Evolutionary conservation across 2,329 filamentous ascomycete species (phyloP).

Genomic region (Pseudogymnoascus sp.): DNA sequence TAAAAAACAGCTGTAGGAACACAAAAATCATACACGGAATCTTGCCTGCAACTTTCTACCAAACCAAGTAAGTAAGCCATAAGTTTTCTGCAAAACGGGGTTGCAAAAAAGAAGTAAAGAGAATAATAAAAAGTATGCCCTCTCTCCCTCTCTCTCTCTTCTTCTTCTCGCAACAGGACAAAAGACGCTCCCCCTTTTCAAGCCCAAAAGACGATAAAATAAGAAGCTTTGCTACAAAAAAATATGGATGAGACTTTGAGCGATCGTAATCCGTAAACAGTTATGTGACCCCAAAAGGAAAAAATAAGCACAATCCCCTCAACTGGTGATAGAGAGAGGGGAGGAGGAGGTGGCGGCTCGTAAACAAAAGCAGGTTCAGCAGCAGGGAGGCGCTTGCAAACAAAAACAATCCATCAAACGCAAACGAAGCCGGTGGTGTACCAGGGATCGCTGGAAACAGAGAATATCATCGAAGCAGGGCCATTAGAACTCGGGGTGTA

Average conservation of each 20-base stretch:
- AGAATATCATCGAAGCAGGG: conserved; percentile 20
- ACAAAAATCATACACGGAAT: neutral
- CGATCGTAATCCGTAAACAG: neutral
- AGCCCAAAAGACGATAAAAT: neutral
- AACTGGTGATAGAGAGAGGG: neutral
- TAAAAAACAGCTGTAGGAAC: neutral
- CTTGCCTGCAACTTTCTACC: neutral
- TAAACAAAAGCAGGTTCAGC: conserved; percentile 16
- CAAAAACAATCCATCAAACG: conserved; percentile 20
- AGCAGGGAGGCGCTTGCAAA: conserved; percentile 14
- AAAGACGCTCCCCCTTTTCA: neutral
- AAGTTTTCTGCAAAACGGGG: no score
- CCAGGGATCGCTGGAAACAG: conserved; percentile 24
- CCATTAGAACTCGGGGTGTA: conserved; percentile 4
- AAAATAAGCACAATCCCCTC: neutral
- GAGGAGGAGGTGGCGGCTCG: neutral
- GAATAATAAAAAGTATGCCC: neutral
- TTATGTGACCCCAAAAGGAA: neutral
- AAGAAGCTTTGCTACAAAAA: neutral
- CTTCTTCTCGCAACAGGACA: neutral
- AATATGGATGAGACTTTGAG: neutral
- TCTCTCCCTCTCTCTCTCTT: no score
- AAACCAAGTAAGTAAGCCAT: neutral
- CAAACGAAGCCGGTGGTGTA: conserved; percentile 21
- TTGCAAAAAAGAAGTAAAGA: conserved; percentile 14